A percentile compares a stretch with the other conserved stretches of the same genome.
phyloP scores from a whole-genome alignment of 139 green algal genomes.

The Micractinium conductrix region DNA sequence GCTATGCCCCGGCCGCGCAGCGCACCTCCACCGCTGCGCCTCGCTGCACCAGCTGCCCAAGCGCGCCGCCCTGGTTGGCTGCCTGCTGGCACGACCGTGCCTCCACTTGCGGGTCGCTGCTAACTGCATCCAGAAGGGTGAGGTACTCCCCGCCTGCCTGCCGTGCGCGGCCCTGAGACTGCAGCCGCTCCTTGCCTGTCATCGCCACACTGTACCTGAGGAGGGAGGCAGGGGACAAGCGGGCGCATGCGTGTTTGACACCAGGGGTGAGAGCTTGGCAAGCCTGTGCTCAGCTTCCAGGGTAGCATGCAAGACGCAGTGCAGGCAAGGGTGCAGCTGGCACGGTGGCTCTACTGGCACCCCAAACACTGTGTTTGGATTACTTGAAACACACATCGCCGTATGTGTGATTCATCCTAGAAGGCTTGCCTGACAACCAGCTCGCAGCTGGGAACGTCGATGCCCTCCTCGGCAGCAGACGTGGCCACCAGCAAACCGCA shows the following conservation, averaged over 20 bases:
- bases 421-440: background rate
- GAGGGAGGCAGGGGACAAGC: background rate
- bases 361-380: too few relatives aligned
- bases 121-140: background rate
- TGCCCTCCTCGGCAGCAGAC: background rate
- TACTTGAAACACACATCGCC: background rate
- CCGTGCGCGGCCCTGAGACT: background rate
- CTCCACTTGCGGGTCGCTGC: background rate
- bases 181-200: slow-evolving; percentile 2
- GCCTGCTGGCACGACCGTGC: background rate
- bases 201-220: background rate
- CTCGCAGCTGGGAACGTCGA: background rate
- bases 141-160: background rate
- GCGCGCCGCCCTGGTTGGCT: background rate
- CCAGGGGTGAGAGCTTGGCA: background rate
- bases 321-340: background rate
- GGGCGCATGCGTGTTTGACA: background rate
- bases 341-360: background rate
- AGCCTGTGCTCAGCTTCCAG: background rate
- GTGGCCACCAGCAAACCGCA: background rate
- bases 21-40: background rate
- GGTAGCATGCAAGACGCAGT: background rate
- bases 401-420: background rate
- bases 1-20: background rate
- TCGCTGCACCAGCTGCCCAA: background rate